phyloP scores from a whole-genome alignment of 805 yeast genomes.

The Cyberlindnera bimundalis region DNA sequence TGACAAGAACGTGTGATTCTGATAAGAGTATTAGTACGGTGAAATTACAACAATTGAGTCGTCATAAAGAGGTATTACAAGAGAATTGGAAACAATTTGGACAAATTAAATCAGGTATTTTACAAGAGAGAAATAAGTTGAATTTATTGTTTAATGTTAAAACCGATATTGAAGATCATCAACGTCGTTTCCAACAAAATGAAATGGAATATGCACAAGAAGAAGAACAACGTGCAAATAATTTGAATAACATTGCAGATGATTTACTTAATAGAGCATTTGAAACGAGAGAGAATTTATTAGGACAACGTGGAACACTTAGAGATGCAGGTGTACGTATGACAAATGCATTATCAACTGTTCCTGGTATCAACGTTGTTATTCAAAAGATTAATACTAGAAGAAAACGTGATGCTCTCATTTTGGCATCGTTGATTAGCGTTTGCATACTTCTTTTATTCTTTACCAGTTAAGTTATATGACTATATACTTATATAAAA shows the following conservation, averaged over 20 bases:
- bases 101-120: slow-evolving; percentile 54
- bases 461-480: slow-evolving; percentile 34
- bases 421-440: slow-evolving; percentile 72
- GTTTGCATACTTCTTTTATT: slow-evolving; percentile 68
- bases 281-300: slow-evolving; percentile 83
- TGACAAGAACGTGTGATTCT: slow-evolving; percentile 53
- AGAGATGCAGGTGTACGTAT: slow-evolving; percentile 62
- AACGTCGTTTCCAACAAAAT: slow-evolving; percentile 36
- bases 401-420: slow-evolving; percentile 81
- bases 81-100: slow-evolving; percentile 66
- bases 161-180: slow-evolving; percentile 71
- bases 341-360: slow-evolving; percentile 53
- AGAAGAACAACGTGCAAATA: slow-evolving; percentile 71
- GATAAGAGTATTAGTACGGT: slow-evolving; percentile 62
- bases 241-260: slow-evolving; percentile 74
- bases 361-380: slow-evolving; percentile 81
- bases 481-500: too few species aligned
- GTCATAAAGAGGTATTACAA: slow-evolving; percentile 72
- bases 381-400: slow-evolving; percentile 82
- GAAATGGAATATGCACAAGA: slow-evolving; percentile 75
- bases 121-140: slow-evolving; percentile 72
- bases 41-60: slow-evolving; percentile 72
- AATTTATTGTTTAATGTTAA: slow-evolving; percentile 75
- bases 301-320: slow-evolving; percentile 64
- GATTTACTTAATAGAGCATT: slow-evolving; percentile 78